Evolutionary conservation across 2,329 filamentous ascomycete species (phyloP), one percentile per base, ranked within the genome.

Genomic region (Paecilomyces formosus): DNA sequence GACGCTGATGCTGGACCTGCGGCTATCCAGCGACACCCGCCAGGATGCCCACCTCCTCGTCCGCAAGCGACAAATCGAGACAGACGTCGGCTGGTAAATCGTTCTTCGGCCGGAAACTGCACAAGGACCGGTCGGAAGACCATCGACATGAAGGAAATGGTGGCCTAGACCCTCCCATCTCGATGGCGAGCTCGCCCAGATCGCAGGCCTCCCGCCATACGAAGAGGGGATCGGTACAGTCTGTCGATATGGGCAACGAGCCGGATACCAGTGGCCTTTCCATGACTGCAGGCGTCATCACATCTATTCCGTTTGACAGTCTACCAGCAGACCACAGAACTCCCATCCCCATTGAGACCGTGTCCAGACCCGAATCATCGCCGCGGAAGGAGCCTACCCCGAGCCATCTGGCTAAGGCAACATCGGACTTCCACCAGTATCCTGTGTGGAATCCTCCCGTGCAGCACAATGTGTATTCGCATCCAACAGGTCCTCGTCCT

Each of bases 391-490:
- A 94, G 58, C 88, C 88, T 59, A 81, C 89, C 60, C 90, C 92
- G 30, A 89, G 94, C 73, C 90, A 96, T 68, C 77, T 95, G 57
- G 92, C 91, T 73, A 92, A 91, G 76, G 81, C 80, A 64, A 85
- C 85, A 54, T 78, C 79, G 65, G 92, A 97, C 74, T 96, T 87
- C 70, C 91, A 96, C 76, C 93, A 96, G 70, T 96, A 97, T 72
- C 91, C 92, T 50, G 83, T 83, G 56, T 85, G 89, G 71, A 86
- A 88, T 64, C 78, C 84, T 30, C 75, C 77, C 45, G 70, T 78
- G 57, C 75, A 79, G 50, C 74, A 77, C 60, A 76, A 79, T 59
- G 80, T 77, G 64, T 71, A 79, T 54, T 79, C 82, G 45, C 84
- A 88, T 67, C 78, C 82, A 51, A 82, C 83, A 8, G 85, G 84